Evolutionary conservation across 768 basidiomycete species (phyloP).

Genomic region (Lactifluus pinguis): DNA sequence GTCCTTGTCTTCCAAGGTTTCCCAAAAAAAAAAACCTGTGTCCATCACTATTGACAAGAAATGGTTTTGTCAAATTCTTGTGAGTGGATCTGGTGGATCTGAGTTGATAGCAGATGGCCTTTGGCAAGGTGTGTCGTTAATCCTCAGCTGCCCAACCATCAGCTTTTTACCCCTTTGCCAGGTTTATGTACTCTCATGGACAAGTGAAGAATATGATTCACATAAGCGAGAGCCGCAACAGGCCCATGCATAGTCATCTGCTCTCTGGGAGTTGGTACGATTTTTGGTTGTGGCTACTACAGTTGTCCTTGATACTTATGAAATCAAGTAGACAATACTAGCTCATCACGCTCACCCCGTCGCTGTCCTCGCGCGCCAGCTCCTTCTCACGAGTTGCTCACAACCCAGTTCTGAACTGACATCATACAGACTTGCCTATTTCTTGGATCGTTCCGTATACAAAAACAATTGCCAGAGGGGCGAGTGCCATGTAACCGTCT

Average conservation of each 20-base stretch:
- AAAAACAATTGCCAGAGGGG: constrained; percentile 76
- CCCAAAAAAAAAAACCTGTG: no score
- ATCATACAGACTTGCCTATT: constrained; percentile 87
- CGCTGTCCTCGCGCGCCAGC: constrained; percentile 75
- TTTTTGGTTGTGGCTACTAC: not conserved
- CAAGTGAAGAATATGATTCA: constrained; percentile 57
- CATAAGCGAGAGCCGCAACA: constrained; percentile 85
- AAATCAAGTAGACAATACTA: constrained; percentile 52
- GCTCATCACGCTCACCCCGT: constrained; percentile 86
- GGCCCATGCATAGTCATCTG: constrained; percentile 67
- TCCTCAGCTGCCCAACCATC: not conserved
- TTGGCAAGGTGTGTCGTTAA: constrained; percentile 60
- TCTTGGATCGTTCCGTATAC: constrained; percentile 95
- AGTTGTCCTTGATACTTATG: not conserved
- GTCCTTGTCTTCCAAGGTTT: no score
- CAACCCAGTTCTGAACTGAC: constrained; percentile 82
- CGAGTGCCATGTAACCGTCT: constrained; percentile 93
- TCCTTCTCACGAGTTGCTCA: constrained; percentile 66
- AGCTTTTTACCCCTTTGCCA: constrained; percentile 45
- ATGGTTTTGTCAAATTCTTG: constrained; percentile 29
- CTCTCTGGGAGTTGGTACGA: constrained; percentile 85
- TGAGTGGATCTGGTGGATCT: not conserved
- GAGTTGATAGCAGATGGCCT: constrained; percentile 3
- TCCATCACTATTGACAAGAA: no score
- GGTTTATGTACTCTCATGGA: constrained; percentile 37